A percentile compares a stretch with the other conserved stretches of the same genome.
These are phyloP conservation scores for Pseudocercospora vitis DNA, from an alignment of 2,329 filamentous ascomycete species.

Conservation along the genomic window DNA sequence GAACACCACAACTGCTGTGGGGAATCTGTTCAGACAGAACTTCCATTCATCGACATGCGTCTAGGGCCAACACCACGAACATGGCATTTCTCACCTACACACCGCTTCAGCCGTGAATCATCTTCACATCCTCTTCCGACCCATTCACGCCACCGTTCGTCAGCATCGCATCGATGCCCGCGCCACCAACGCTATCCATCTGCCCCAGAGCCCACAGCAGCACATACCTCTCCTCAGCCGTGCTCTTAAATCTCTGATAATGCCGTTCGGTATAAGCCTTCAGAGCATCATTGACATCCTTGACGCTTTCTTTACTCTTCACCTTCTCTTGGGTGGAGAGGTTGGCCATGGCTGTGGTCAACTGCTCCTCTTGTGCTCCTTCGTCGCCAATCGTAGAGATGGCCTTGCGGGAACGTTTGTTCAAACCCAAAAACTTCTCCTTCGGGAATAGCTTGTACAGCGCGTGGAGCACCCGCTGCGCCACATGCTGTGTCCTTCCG, in stretches of 20 bases:
- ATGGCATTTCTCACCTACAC: too few relatives aligned
- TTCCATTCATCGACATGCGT: too few relatives aligned
- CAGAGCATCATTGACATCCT: conserved; percentile 83
- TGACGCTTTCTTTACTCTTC: conserved; percentile 62
- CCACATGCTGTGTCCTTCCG: conserved; percentile 77
- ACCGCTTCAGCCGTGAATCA: conserved; percentile 24
- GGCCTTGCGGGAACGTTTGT: conserved; percentile 37
- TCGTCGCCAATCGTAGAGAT: conserved; percentile 23
- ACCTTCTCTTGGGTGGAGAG: conserved; percentile 34
- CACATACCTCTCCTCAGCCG: conserved; percentile 91
- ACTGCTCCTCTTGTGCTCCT: conserved; percentile 30
- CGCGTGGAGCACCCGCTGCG: conserved; percentile 79
- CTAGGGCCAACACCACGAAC: too few relatives aligned
- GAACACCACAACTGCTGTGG: too few relatives aligned
- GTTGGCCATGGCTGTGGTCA: conserved; percentile 35
- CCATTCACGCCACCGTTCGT: conserved; percentile 23
- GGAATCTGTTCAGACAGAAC: too few relatives aligned
- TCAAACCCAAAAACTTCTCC: conserved; percentile 62
- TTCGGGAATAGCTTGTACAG: conserved; percentile 80
- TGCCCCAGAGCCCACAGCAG: conserved; percentile 89
- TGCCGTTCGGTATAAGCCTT: conserved; percentile 90
- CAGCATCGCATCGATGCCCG: conserved; percentile 14
- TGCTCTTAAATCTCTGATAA: conserved; percentile 82
- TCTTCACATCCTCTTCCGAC: conserved; percentile 24
- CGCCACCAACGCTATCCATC: conserved; percentile 70